Percentiles rank a stretch among this genome's conserved stretches.
Conservation (phyloP, 2,329 filamentous ascomycete genomes). For the Annulohypoxylon truncatum region DNA sequence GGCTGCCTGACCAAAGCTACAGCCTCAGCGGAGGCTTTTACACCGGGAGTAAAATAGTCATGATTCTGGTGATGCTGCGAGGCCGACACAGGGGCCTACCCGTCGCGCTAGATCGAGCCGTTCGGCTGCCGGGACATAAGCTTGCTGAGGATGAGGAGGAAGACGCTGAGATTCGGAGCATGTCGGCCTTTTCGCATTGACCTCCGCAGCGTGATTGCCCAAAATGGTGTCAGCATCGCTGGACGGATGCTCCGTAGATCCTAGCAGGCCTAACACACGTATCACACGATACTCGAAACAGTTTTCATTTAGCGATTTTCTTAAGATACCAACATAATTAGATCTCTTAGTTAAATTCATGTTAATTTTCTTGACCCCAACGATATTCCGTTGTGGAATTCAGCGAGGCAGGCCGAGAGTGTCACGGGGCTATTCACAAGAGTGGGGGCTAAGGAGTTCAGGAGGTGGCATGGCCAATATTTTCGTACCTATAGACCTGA, state of each 20-base stretch:
- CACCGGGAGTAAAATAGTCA: slow-evolving; percentile 66
- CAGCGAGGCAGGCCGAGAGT: neutral
- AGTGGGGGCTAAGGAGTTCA: neutral
- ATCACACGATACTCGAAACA: neutral
- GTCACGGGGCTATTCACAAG: too few relatives aligned
- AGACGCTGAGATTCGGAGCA: slow-evolving; percentile 46
- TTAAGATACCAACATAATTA: slow-evolving; percentile 1
- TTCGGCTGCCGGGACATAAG: slow-evolving; percentile 54
- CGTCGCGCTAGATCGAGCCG: slow-evolving; percentile 66
- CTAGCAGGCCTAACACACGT: neutral
- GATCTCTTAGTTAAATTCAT: neutral
- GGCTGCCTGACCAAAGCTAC: slow-evolving; percentile 64
- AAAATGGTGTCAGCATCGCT: neutral
- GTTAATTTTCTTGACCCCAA: neutral
- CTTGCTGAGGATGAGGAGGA: slow-evolving; percentile 50
- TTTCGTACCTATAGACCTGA: too few relatives aligned
- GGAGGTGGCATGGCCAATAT: neutral
- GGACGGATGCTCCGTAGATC: neutral
- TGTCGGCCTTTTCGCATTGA: slow-evolving; percentile 26
- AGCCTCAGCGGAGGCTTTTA: slow-evolving; percentile 68
- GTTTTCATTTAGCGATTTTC: neutral
- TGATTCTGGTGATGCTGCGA: slow-evolving; percentile 67
- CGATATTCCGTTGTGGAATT: neutral
- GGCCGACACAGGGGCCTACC: slow-evolving; percentile 68
- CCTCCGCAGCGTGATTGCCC: neutral